These are phyloP conservation scores for Asterionellopsis glacialis DNA, from an alignment of 108 stramenopile genomes.

Conservation along the genomic window DNA sequence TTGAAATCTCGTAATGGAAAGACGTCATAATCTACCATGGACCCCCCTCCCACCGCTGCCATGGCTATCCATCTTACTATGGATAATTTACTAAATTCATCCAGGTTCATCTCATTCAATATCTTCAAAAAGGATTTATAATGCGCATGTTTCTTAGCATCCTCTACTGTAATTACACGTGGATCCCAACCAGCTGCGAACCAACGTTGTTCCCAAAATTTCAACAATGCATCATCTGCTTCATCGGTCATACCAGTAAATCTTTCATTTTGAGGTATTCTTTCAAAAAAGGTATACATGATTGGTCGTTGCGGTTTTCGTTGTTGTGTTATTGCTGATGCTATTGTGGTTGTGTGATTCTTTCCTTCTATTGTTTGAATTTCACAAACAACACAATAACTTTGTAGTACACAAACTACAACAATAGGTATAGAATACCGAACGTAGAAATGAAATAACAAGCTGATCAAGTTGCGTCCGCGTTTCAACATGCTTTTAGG, in stretches of 20 bases:
- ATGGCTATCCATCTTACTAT: conserved; percentile 15
- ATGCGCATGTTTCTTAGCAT: conserved; percentile 4
- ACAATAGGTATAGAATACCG: no score
- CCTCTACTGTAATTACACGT: not conserved
- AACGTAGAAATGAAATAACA: no score
- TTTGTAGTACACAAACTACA: no score
- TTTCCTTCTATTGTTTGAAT: no score
- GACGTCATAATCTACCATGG: conserved; percentile 13
- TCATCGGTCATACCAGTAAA: conserved; percentile 14
- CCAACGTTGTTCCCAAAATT: conserved; percentile 21
- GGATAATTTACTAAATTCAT: conserved; percentile 5
- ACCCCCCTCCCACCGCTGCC: conserved; percentile 14
- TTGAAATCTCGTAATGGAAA: conserved; percentile 7
- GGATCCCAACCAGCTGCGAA: conserved; percentile 19
- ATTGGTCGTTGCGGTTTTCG: conserved; percentile 4
- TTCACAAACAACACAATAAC: no score
- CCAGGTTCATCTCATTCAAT: conserved; percentile 4
- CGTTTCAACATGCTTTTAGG: no score
- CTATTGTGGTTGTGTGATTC: not conserved
- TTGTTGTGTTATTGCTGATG: not conserved
- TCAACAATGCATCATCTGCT: conserved; percentile 10
- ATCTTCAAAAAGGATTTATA: not conserved
- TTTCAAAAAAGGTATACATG: conserved; percentile 20
- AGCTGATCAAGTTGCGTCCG: no score
- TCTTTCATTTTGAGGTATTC: not conserved